phyloP scores from a whole-genome alignment of 495 filamentous ascomycete species.

The Xeromyces bisporus region DNA sequence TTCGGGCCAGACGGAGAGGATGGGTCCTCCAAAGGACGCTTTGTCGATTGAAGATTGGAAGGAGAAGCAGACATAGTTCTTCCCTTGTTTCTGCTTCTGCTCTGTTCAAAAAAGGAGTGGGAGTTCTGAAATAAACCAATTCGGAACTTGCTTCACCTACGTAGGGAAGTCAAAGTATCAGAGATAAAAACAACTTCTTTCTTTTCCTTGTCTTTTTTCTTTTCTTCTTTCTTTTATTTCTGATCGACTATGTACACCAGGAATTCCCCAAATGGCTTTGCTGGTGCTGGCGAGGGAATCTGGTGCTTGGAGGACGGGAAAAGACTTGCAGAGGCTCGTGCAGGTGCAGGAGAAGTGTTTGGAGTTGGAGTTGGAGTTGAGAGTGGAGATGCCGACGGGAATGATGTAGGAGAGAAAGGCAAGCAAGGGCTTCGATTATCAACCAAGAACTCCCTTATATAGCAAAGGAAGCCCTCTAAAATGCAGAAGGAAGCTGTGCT shows the following conservation, averaged over 20 bases:
- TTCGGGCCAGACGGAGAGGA: constrained; percentile 80
- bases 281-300: constrained; percentile 49
- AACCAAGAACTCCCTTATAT: constrained; percentile 2
- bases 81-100: constrained; percentile 3
- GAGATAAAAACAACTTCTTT: constrained; percentile 28
- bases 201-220: constrained; percentile 24
- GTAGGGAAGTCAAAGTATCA: constrained; percentile 23
- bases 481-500: constrained; percentile 12
- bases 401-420: constrained; percentile 1
- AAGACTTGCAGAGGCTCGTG: constrained; percentile 19
- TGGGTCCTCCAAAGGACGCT: constrained; percentile 91
- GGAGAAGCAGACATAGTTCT: constrained; percentile 45
- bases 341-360: constrained; percentile 16
- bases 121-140: constrained; percentile 2
- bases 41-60: constrained; percentile 48
- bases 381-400: not conserved
- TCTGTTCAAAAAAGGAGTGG: constrained; percentile 6
- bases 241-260: constrained; percentile 79
- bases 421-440: too few relatives aligned
- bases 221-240: constrained; percentile 27
- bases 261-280: constrained; percentile 81
- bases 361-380: constrained; percentile 10
- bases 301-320: constrained; percentile 25
- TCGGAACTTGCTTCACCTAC: constrained; percentile 23
- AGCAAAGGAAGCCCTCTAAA: constrained; percentile 4